Percentiles rank a stretch among this genome's conserved stretches.
phyloP scores from a whole-genome alignment of 169 alveolate species.

The Plasmodium gaboni region DNA sequence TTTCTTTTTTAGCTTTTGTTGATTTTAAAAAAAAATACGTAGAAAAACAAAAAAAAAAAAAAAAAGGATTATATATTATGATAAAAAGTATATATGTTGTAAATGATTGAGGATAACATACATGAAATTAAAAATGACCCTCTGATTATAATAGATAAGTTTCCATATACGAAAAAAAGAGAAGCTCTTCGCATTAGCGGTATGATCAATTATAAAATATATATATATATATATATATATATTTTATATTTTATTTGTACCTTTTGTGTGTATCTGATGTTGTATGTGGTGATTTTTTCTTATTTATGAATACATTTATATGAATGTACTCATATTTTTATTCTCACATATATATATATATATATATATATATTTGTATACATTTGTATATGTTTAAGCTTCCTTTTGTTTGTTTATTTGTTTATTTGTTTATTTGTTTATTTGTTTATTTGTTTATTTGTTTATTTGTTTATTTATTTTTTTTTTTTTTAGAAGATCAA shows the following conservation, averaged over 20 bases:
- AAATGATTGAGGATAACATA: slow-evolving; percentile 64
- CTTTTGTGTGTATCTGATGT: neutral
- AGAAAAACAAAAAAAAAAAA: neutral
- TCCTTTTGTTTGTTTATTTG: neutral
- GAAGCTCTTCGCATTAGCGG: slow-evolving; percentile 9
- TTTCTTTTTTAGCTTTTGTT: neutral
- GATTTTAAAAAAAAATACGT: neutral
- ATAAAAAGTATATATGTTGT: neutral
- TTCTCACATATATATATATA: neutral
- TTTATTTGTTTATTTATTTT: neutral
- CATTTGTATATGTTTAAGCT: too few relatives aligned
- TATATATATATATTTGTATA: neutral
- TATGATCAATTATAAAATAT: neutral
- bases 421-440: neutral
- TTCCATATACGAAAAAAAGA: slow-evolving; percentile 60
- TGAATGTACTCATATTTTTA: neutral
- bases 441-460: neutral
- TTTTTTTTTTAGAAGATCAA: slow-evolving; percentile 2
- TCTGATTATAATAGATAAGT: slow-evolving; percentile 63
- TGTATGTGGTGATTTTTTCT: too few relatives aligned
- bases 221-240: neutral
- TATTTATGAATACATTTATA: neutral
- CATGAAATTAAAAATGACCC: slow-evolving; percentile 58
- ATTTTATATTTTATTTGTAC: neutral
- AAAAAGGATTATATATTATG: neutral